Conservation (phyloP, 768 basidiomycete genomes). For the Auricularia auricula-judae region DNA sequence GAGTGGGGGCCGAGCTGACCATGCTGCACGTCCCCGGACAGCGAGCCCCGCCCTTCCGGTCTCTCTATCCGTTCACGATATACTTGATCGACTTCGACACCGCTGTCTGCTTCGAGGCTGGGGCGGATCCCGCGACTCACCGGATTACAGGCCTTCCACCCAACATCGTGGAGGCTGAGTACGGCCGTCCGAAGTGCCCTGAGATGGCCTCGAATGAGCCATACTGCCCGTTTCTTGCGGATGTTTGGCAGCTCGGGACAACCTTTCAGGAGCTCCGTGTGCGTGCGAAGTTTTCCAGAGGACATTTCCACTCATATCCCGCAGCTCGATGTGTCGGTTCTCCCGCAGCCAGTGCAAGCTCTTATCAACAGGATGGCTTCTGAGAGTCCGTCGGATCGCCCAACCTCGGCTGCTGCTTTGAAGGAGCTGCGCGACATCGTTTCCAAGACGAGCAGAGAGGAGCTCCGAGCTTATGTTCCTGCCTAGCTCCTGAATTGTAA, state of each 20-base stretch:
- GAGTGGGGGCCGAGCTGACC: background rate
- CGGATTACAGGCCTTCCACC: background rate
- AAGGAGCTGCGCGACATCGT: background rate
- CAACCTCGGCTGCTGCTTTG: background rate
- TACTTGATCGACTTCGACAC: background rate
- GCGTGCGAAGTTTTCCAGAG: background rate
- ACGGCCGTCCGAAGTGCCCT: background rate
- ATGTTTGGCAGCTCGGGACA: background rate
- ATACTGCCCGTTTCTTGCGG: background rate
- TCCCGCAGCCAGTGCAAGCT: background rate
- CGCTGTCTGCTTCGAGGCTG: background rate
- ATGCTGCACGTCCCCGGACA: background rate
- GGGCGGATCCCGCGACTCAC: background rate
- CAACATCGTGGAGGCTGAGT: background rate
- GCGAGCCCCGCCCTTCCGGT: background rate
- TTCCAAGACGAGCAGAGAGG: background rate
- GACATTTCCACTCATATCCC: no score
- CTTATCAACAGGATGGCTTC: background rate
- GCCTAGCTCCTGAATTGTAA: no score
- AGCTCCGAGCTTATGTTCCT: background rate
- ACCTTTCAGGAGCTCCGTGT: background rate
- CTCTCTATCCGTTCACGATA: background rate
- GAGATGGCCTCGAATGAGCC: background rate
- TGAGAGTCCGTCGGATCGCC: background rate
- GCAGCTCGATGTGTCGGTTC: background rate